phyloP scores from a whole-genome alignment of 2,329 filamentous ascomycete genomes.

The Claviceps fusiformis region DNA sequence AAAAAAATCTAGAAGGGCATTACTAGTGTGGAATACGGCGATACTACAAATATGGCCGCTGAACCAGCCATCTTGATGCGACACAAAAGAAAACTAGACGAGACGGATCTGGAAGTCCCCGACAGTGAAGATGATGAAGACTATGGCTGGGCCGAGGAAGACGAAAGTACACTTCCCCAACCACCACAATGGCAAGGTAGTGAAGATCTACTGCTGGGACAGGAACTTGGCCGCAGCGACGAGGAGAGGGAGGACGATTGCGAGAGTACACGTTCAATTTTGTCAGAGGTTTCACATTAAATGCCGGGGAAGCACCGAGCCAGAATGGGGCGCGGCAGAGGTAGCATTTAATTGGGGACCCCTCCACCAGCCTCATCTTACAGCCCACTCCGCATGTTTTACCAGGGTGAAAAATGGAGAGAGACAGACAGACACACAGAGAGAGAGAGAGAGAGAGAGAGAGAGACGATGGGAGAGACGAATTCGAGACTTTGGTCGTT shows the following conservation, averaged over 20 bases:
- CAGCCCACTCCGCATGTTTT: neutral
- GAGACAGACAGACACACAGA: too few relatives aligned
- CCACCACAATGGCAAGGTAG: conserved; percentile 57
- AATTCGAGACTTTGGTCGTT: too few relatives aligned
- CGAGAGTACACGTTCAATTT: conserved; percentile 1
- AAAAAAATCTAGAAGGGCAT: conserved; percentile 27
- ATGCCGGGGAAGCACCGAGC: conserved; percentile 15
- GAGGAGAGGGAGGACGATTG: conserved; percentile 13
- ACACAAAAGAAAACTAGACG: conserved; percentile 49
- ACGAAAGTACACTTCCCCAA: conserved; percentile 45
- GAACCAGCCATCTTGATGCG: conserved; percentile 23
- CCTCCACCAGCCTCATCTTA: conserved; percentile 4
- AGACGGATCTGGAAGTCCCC: conserved; percentile 45
- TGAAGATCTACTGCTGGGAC: conserved; percentile 45
- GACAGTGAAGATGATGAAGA: conserved; percentile 56
- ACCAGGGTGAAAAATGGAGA: neutral
- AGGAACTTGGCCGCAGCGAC: conserved; percentile 28
- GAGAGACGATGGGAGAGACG: too few relatives aligned
- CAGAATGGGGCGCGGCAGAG: conserved; percentile 11
- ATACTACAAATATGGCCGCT: conserved; percentile 20
- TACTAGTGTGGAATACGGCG: conserved; percentile 23
- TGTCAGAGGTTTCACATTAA: conserved; percentile 7
- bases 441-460: too few relatives aligned
- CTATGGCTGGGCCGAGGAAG: conserved; percentile 58
- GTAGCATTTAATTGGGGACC: conserved; percentile 4